phyloP scores from a whole-genome alignment of 768 basidiomycete genomes.

The Boletales sp. region DNA sequence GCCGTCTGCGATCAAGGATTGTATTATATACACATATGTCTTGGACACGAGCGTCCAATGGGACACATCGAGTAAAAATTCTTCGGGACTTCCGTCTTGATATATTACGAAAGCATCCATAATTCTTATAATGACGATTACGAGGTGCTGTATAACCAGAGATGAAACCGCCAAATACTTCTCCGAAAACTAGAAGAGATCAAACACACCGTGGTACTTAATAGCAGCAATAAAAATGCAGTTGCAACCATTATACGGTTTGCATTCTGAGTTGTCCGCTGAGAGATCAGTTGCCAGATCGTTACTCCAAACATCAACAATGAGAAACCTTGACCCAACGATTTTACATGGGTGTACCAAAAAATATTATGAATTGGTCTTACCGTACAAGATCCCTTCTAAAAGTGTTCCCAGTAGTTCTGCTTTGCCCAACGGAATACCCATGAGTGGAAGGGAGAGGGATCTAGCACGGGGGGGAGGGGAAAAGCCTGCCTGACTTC shows the following conservation, averaged over 20 bases:
- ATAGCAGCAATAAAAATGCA: constrained; percentile 18
- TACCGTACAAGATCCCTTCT: constrained; percentile 13
- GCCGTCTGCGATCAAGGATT: constrained; percentile 6
- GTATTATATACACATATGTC: not conserved
- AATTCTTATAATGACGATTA: constrained; percentile 18
- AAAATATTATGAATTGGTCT: not conserved
- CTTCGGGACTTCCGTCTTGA: constrained; percentile 18
- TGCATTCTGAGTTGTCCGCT: constrained; percentile 3
- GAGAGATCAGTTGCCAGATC: constrained; percentile 18
- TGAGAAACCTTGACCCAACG: constrained; percentile 24
- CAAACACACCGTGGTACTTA: constrained; percentile 23
- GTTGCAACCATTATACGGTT: constrained; percentile 17
- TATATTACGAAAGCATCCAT: constrained; percentile 20
- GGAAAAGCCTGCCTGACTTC: too few relatives aligned
- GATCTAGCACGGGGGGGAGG: too few relatives aligned
- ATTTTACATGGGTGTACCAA: not conserved
- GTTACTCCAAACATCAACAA: constrained; percentile 32
- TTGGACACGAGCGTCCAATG: constrained; percentile 9
- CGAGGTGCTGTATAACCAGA: constrained; percentile 17
- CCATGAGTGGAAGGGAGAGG: not conserved
- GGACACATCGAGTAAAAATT: constrained; percentile 17
- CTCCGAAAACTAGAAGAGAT: not conserved
- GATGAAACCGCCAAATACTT: not conserved
- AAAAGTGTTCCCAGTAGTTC: constrained; percentile 5
- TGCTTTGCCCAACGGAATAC: not conserved